A percentile compares a stretch with the other conserved stretches of the same genome.
These are phyloP conservation scores for Diaporthe sp. DNA, from an alignment of 2,329 filamentous ascomycete species.

Conservation along the genomic window DNA sequence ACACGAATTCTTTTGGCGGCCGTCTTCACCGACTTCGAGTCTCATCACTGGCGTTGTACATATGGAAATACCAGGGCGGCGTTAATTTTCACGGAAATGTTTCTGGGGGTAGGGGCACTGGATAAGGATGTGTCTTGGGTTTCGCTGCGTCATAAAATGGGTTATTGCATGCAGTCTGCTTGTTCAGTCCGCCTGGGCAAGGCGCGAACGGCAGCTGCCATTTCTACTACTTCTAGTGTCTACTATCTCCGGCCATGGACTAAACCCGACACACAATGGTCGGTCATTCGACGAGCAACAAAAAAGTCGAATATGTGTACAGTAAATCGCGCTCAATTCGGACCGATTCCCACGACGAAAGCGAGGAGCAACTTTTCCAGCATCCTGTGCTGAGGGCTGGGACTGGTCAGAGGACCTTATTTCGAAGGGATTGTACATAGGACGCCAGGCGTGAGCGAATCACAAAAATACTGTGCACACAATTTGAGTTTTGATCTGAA, in stretches of 20 bases:
- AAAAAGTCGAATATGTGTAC: constrained; percentile 33
- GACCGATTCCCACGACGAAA: constrained; percentile 27
- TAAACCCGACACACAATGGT: constrained; percentile 20
- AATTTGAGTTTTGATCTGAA: not conserved
- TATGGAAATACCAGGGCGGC: constrained; percentile 61
- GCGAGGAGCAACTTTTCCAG: not conserved
- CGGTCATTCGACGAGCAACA: constrained; percentile 29
- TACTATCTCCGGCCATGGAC: constrained; percentile 25
- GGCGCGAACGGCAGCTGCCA: constrained; percentile 31
- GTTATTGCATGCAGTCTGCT: constrained; percentile 31
- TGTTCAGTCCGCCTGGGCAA: constrained; percentile 21
- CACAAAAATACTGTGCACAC: constrained; percentile 11
- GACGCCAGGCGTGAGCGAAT: constrained; percentile 10
- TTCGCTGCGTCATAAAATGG: constrained; percentile 36
- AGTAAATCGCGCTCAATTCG: constrained; percentile 18
- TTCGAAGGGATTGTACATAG: constrained; percentile 34
- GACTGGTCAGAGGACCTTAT: constrained; percentile 13
- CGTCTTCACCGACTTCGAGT: constrained; percentile 45
- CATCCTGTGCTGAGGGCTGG: not conserved
- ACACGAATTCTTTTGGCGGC: constrained; percentile 49
- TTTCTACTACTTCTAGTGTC: constrained; percentile 39
- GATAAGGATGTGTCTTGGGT: constrained; percentile 11
- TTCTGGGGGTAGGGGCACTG: not conserved
- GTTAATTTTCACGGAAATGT: constrained; percentile 46
- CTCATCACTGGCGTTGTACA: constrained; percentile 52